phyloP scores from a whole-genome alignment of 179 eudicot species.

The Nepenthes alata region DNA sequence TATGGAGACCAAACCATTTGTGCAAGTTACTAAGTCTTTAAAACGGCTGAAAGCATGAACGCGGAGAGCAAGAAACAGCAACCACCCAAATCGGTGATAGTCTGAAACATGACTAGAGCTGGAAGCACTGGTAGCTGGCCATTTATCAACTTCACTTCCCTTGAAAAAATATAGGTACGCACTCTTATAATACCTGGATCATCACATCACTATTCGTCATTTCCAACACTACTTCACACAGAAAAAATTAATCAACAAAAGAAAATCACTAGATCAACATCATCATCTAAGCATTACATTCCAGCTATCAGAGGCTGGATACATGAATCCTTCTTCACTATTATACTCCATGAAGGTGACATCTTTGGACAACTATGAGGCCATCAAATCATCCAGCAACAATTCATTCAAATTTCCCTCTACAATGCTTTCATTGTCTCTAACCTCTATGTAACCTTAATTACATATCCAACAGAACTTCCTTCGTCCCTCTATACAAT shows the following conservation, averaged over 20 bases:
- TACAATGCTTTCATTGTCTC: too few species aligned
- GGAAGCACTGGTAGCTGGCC: conserved; percentile 19
- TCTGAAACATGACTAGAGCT: conserved; percentile 23
- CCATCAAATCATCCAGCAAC: too few species aligned
- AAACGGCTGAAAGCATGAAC: conserved; percentile 75
- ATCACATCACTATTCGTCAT: not conserved
- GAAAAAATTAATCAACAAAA: not conserved
- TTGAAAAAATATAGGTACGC: conserved; percentile 53
- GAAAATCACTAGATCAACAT: not conserved
- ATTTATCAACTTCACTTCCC: conserved; percentile 34
- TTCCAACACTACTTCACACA: not conserved
- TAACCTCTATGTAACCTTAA: too few species aligned
- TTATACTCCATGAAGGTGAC: not conserved
- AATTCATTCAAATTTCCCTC: too few species aligned
- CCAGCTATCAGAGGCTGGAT: too few species aligned
- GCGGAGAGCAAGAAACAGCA: conserved; percentile 83
- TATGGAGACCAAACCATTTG: conserved; percentile 73
- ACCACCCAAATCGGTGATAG: conserved; percentile 86
- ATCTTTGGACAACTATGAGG: too few species aligned
- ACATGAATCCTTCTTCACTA: too few species aligned
- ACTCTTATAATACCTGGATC: conserved; percentile 58
- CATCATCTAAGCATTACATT: too few species aligned
- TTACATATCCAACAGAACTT: too few species aligned
- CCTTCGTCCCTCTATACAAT: too few species aligned
- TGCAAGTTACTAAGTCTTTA: conserved; percentile 77